Conservation (phyloP, 2,329 filamentous ascomycete genomes). For the Colletotrichum godetiae region DNA sequence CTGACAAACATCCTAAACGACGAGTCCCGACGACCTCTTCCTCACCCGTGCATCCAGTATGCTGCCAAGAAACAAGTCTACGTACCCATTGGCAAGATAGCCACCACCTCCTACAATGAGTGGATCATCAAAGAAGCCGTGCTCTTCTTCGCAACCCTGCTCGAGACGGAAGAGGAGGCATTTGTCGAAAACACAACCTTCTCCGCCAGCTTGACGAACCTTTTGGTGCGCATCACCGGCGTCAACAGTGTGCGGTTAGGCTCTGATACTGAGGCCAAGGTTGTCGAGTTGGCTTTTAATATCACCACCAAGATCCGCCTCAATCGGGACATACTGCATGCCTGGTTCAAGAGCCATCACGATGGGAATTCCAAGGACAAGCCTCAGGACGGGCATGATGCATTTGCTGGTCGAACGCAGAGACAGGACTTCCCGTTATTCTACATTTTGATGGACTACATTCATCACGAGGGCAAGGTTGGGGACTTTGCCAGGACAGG, state of each 20-base stretch:
- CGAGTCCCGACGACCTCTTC: constrained; percentile 87
- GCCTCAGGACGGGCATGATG: constrained; percentile 73
- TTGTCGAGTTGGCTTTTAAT: constrained; percentile 94
- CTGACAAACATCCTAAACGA: constrained; percentile 82
- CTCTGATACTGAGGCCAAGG: constrained; percentile 84
- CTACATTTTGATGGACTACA: constrained; percentile 95
- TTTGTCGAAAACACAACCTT: constrained; percentile 90
- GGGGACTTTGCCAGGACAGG: constrained; percentile 97
- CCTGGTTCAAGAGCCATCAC: constrained; percentile 84
- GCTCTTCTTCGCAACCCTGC: constrained; percentile 87
- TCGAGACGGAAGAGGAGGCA: constrained; percentile 96
- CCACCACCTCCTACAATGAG: constrained; percentile 85
- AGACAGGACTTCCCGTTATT: constrained; percentile 95
- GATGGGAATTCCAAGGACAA: constrained; percentile 48
- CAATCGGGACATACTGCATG: constrained; percentile 85
- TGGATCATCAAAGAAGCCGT: constrained; percentile 88
- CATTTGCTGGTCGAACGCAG: constrained; percentile 86
- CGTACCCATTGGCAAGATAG: constrained; percentile 88
- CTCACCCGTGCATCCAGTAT: constrained; percentile 92
- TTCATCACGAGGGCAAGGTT: constrained; percentile 93
- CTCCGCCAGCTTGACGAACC: constrained; percentile 86
- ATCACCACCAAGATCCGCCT: constrained; percentile 96
- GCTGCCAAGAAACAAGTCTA: constrained; percentile 90
- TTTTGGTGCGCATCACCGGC: constrained; percentile 83
- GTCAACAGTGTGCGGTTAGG: constrained; percentile 79